These are phyloP conservation scores for Lentinula lateritia DNA, from an alignment of 768 basidiomycete species.

Conservation along the genomic window DNA sequence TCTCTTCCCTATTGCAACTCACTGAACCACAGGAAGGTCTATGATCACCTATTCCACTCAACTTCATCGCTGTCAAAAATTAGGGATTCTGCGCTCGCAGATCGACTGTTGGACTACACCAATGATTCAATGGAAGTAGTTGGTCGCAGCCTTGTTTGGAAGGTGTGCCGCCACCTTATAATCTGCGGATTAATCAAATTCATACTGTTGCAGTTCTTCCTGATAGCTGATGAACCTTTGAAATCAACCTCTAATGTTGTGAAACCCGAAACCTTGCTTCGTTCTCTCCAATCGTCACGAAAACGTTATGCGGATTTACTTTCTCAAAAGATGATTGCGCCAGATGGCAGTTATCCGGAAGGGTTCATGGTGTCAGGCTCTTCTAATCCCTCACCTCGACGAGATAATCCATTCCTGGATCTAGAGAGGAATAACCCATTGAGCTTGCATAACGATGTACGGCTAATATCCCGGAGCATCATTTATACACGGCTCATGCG, in stretches of 20 bases:
- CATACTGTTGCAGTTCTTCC: constrained; percentile 51
- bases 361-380: constrained; percentile 55
- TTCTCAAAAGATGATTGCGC: constrained; percentile 70
- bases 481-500: constrained; percentile 2
- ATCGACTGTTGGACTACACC: constrained; percentile 45
- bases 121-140: constrained; percentile 42
- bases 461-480: constrained; percentile 9
- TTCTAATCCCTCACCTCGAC: constrained; percentile 21
- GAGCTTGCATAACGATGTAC: constrained; percentile 71
- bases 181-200: constrained; percentile 8
- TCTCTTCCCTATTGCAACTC: background rate
- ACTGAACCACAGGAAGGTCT: background rate
- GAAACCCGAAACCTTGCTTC: constrained; percentile 28
- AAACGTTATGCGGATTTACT: constrained; percentile 53
- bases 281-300: constrained; percentile 44
- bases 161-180: constrained; percentile 38
- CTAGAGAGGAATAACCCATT: constrained; percentile 77
- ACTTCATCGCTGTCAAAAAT: constrained; percentile 55
- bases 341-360: constrained; percentile 80
- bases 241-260: constrained; percentile 37
- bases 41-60: constrained; percentile 41
- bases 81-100: constrained; percentile 59
- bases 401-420: constrained; percentile 20
- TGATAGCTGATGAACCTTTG: constrained; percentile 62
- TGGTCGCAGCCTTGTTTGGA: constrained; percentile 85